Evolutionary conservation across 164 flowering plant species (phyloP).

Genomic region (Liriodendron chinense): DNA sequence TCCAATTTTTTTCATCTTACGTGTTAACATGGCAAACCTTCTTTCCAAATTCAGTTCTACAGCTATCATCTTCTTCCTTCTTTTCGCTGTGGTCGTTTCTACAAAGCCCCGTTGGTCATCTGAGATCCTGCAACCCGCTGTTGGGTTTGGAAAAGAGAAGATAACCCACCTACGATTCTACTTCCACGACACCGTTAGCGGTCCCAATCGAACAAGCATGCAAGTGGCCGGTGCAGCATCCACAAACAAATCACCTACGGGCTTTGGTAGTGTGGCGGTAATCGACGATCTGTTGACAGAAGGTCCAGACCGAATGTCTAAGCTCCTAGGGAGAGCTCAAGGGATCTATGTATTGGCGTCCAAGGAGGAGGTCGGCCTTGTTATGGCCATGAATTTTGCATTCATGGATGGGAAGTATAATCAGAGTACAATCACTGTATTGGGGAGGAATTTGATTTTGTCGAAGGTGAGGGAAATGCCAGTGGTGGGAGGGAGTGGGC

Average conservation of each 20-base stretch:
- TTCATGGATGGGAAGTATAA: conserved; percentile 28
- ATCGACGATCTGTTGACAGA: conserved; percentile 30
- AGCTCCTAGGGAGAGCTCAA: conserved; percentile 32
- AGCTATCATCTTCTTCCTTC: not conserved
- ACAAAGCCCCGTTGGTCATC: not conserved
- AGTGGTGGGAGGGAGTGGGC: conserved; percentile 12
- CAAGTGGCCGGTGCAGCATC: conserved; percentile 4
- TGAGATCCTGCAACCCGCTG: not conserved
- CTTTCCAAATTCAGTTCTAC: not conserved
- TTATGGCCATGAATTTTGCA: conserved; percentile 28
- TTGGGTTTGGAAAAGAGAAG: conserved; percentile 10
- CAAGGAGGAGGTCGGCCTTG: conserved; percentile 12
- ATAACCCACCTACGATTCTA: conserved; percentile 15
- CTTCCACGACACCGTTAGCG: conserved; percentile 23
- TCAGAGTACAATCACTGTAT: conserved; percentile 8
- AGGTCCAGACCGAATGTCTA: conserved; percentile 21
- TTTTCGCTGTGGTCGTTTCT: not conserved
- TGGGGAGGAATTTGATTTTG: conserved; percentile 7
- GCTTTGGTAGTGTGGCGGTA: conserved; percentile 20
- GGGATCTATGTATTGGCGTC: conserved; percentile 28
- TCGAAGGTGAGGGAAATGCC: conserved; percentile 13
- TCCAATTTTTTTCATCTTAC: no score
- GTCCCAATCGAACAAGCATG: conserved; percentile 21
- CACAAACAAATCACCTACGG: conserved; percentile 9
- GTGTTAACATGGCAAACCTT: no score